These are phyloP conservation scores for Irpex sp. DNA, from an alignment of 1,284 basidiomycete genomes.

Conservation along the genomic window DNA sequence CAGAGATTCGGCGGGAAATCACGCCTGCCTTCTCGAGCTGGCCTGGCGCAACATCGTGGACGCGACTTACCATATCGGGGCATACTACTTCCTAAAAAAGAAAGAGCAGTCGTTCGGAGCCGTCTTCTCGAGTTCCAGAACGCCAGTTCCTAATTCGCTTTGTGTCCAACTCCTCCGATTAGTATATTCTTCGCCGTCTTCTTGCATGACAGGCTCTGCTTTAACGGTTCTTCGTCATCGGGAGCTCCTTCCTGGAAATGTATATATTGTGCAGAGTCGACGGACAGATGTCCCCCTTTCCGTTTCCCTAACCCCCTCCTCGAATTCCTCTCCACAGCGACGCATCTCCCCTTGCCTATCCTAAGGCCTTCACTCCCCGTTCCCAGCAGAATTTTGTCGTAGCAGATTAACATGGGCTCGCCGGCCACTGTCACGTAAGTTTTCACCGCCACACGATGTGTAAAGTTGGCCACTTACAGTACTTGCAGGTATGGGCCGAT, in stretches of 20 bases:
- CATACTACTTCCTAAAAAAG: not conserved
- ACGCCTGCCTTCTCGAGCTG: not conserved
- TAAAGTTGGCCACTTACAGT: not conserved
- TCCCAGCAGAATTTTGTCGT: not conserved
- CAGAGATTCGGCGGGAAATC: too few species aligned
- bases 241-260: too few species aligned
- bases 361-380: too few species aligned
- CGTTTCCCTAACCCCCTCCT: not conserved
- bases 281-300: not conserved
- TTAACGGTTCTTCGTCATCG: not conserved
- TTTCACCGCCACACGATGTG: not conserved
- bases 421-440: slow-evolving; percentile 23
- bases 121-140: not conserved
- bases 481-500: slow-evolving; percentile 32
- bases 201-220: not conserved
- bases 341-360: not conserved
- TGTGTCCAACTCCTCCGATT: not conserved
- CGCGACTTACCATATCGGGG: not conserved
- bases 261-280: not conserved
- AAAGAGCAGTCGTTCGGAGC: not conserved
- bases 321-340: not conserved
- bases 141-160: not conserved
- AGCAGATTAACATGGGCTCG: slow-evolving; percentile 16
- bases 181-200: not conserved
- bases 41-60: not conserved